Evolutionary conservation across 495 filamentous ascomycete species (phyloP).

Genomic region (Tricharina praecox): DNA sequence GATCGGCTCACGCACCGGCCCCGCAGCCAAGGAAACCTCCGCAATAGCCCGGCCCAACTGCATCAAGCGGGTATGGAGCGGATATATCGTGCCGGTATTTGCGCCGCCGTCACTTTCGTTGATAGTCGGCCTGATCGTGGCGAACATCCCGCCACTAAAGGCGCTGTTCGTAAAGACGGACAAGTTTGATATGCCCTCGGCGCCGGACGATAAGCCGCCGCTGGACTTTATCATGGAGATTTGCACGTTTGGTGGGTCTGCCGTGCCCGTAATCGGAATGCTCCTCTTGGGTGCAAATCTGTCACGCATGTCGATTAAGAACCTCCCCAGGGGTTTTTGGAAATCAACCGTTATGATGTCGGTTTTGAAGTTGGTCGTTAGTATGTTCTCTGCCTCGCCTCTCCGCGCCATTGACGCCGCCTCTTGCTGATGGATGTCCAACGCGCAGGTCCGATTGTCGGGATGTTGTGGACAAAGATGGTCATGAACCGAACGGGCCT

Average conservation of each 20-base stretch:
- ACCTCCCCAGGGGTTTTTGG: slow-evolving; percentile 24
- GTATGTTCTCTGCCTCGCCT: slow-evolving; percentile 12
- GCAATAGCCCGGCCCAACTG: background rate
- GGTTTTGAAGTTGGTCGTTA: slow-evolving; percentile 21
- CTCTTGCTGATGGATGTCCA: too few relatives aligned
- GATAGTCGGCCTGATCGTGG: slow-evolving; percentile 17
- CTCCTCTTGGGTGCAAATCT: slow-evolving; percentile 19
- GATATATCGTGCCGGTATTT: slow-evolving; percentile 12
- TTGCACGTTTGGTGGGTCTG: slow-evolving; percentile 13
- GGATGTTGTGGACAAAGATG: slow-evolving; percentile 20
- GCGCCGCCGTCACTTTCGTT: slow-evolving; percentile 17
- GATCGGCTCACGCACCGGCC: background rate
- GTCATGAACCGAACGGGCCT: slow-evolving; percentile 12
- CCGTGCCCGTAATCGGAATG: slow-evolving; percentile 20
- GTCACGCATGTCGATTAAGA: slow-evolving; percentile 15
- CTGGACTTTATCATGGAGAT: slow-evolving; percentile 25
- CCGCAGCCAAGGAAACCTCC: background rate
- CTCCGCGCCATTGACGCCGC: background rate
- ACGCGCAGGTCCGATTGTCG: slow-evolving; percentile 27
- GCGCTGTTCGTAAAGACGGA: slow-evolving; percentile 14
- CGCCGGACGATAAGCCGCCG: slow-evolving; percentile 20
- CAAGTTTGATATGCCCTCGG: slow-evolving; percentile 12
- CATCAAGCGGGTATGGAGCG: slow-evolving; percentile 13
- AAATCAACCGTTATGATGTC: slow-evolving; percentile 20
- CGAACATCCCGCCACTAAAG: slow-evolving; percentile 19